Evolutionary conservation across 257 asterid genomes (phyloP), one percentile per base, ranked within the genome.

Genomic region (Forsythia viridissima): DNA sequence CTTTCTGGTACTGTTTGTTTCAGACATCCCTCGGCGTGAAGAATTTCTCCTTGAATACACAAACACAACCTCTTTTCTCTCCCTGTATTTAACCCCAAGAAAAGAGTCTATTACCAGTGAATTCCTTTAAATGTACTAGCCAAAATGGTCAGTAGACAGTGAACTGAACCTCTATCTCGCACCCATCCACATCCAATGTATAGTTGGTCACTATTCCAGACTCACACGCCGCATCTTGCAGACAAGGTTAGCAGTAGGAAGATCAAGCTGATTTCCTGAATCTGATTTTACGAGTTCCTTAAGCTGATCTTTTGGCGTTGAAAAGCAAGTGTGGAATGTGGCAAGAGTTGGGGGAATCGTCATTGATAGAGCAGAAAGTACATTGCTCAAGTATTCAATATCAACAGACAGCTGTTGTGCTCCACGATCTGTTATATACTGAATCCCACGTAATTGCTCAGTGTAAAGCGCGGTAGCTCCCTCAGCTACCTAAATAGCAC

Each of bases 341-440:
- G 97, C 82, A 71, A 96, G 97, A 84, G 89, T 94, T 0, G 82
- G 85, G 20, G 99, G 99, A 57, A 79, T 86, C 63, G 94, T 93
- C 99, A 96, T 92, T 55, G 98, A 92, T 63, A 96, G 88, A 48
- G 99, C 99, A 8, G 97, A 92, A 24, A 96, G 95, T 80, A 96
- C 98, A 72, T 91, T 93, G 85, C 97, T 93, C 85, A 93, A 86
- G 82, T 96, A 92, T 78, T 96, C 99, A 10, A 92, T 92, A 82
- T 94, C 99, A 37, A 91, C 99, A 10, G 97, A 87, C 68, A 96
- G 89, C 82, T 96, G 99, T 77, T 88, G 97, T 3, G 99, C 98
- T 82, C 97, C 99, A 10, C 95, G 96, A 73, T 96, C 97, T 8
- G 96, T 89, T 82, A 96, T 85, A 78, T 87, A 88, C 73, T 96